Evolutionary conservation across 108 stramenopile species (phyloP).

Genomic region (Cyclotella distinguenda): DNA sequence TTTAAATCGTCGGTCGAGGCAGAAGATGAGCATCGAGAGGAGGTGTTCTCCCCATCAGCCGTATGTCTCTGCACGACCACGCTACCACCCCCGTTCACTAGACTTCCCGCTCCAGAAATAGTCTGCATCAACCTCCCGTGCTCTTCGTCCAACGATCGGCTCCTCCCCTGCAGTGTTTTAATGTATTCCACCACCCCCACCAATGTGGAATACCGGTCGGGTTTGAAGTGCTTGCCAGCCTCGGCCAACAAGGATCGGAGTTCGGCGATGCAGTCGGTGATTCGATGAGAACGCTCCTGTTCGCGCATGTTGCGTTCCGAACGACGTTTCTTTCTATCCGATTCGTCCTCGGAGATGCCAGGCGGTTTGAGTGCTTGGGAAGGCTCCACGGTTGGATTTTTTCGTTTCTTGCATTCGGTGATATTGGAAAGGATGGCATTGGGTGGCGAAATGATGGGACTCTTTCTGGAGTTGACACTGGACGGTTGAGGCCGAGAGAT

Average conservation of each 20-base stretch:
- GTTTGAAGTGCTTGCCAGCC: conserved; percentile 67
- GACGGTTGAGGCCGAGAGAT: too few relatives aligned
- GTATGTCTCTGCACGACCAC: conserved; percentile 23
- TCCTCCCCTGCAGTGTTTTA: conserved; percentile 58
- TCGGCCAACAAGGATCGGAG: conserved; percentile 53
- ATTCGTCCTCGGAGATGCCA: conserved; percentile 80
- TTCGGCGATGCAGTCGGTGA: conserved; percentile 69
- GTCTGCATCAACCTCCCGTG: conserved; percentile 70
- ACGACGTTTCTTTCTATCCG: conserved; percentile 53
- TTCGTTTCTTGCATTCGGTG: conserved; percentile 12
- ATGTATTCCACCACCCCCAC: conserved; percentile 74
- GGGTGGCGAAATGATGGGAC: too few relatives aligned
- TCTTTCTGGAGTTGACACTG: too few relatives aligned
- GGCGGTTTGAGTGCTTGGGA: conserved; percentile 6
- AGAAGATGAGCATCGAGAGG: conserved; percentile 12
- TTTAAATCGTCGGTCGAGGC: too few relatives aligned
- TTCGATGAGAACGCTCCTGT: conserved; percentile 74
- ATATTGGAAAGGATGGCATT: not conserved
- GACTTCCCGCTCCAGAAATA: conserved; percentile 53
- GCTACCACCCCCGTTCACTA: conserved; percentile 39
- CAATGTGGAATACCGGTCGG: conserved; percentile 77
- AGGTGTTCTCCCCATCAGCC: not conserved
- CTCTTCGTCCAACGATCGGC: conserved; percentile 61
- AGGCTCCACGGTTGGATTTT: not conserved
- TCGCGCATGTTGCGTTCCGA: conserved; percentile 77